Evolutionary conservation across 805 yeast genomes (phyloP), one percentile per base, ranked within the genome.

Genomic region (Candida glaebosa): DNA sequence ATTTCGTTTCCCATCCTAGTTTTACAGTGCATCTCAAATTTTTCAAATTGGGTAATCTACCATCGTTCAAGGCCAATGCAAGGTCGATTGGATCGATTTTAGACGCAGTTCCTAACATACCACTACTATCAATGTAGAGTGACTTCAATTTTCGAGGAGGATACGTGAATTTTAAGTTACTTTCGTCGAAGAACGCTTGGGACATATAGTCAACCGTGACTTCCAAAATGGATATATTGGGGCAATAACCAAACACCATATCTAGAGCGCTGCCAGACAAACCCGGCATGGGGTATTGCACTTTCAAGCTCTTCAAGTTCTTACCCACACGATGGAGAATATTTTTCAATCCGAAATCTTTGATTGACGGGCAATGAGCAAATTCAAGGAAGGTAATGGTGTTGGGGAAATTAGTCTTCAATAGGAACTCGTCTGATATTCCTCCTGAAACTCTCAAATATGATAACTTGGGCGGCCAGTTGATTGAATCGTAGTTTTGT

Each of bases 221-320:
- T 53, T 81, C 82, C 19, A 89, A 63, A 10, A 76, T 70, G 5
- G 59, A 50, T 40, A 93, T 65, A 43, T 82, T 76, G 3, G 96
- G 95, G 59, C 98, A 91, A 54, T 80, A 80, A 12, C 74, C 61
- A 51, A 91, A 82, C 1, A 87, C 74, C 38, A 73, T 67, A 60
- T 93, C 96, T 51, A 90, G 65, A 0, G 95, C 81, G 46, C 78
- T 76, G 7, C 76, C 79, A 24, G 75, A 69, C 24, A 91, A 65
- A 2, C 82, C 79, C 0, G 96, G 96, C 90, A 91, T 80, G 2
- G 99, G 99, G 54, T 87, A 93, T 46, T 79, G 81, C 18, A 90
- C 79, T 34, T 81, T 75, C 18, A 91, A 65, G 18, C 77, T 71
- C 26, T 69, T 76, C 40, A 91, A 63, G 45, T 80, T 76, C 19